Conservation (phyloP, 352 stramenopile genomes). For the Pythium brachiatum region DNA sequence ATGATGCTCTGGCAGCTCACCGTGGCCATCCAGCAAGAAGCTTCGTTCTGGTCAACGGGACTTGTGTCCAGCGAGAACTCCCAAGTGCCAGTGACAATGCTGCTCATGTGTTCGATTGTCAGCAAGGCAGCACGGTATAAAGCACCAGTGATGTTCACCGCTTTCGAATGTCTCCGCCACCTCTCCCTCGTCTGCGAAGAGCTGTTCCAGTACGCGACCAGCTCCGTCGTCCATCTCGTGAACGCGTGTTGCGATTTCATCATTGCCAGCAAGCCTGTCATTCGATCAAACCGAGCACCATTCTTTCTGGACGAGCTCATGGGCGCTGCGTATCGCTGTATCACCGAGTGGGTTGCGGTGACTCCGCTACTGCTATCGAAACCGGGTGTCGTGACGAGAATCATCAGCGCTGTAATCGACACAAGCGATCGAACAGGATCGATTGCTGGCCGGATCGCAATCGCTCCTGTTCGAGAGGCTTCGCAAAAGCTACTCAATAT, state of each 20-base stretch:
- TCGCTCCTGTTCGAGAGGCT: constrained; percentile 59
- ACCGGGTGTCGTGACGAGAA: constrained; percentile 70
- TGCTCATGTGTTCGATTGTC: constrained; percentile 82
- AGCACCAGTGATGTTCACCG: constrained; percentile 79
- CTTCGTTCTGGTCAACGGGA: constrained; percentile 78
- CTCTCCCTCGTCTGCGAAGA: constrained; percentile 75
- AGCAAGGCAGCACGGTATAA: constrained; percentile 83
- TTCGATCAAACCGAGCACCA: constrained; percentile 67
- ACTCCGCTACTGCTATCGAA: constrained; percentile 71
- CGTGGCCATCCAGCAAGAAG: constrained; percentile 84
- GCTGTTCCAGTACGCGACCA: constrained; percentile 72
- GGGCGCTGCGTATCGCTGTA: constrained; percentile 73
- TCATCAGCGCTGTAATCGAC: constrained; percentile 81
- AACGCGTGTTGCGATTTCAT: constrained; percentile 87
- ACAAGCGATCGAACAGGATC: constrained; percentile 70
- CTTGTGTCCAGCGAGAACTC: constrained; percentile 81
- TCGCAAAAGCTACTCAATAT: constrained; percentile 82
- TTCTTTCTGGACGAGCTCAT: constrained; percentile 86
- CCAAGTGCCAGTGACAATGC: constrained; percentile 82
- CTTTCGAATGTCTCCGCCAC: constrained; percentile 83
- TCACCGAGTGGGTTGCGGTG: constrained; percentile 84
- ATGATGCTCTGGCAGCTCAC: constrained; percentile 89
- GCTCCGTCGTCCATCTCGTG: constrained; percentile 77
- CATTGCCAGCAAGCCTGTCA: constrained; percentile 65
- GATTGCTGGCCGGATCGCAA: constrained; percentile 46